Base-by-base conservation (phyloP, 345 rosid species). In the Angophora floribunda region DNA sequence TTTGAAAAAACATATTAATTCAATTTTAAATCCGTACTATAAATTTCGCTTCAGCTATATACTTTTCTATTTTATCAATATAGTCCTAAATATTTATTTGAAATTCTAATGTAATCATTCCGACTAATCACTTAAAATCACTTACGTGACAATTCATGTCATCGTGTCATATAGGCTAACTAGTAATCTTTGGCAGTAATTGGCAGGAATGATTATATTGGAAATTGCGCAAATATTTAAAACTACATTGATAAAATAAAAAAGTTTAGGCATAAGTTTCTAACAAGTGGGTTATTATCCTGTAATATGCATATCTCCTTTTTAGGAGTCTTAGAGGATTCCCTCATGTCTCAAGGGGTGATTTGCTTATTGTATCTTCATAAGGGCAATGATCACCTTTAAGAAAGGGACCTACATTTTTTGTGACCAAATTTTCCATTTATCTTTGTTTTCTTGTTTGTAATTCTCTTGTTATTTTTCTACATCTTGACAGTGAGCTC, bases 121-220 rank as follows among this genome's bases (percentile, higher is more conserved):
- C 1, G 2, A 24, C 65, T 24, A 59, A 26, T 0, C 6, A 26
- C 3, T 0, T 0, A 24, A 59, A 59, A 24, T 9, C 7, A 59
- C 3, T 24, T 1, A 59, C 3, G 0, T 4, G 13, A 4, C 30
- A 59, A 59, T 59, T 9, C 65, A 10, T 0, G 0, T 53, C 21
- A 53, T 21, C 21, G 11, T 28, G 32, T 12, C 32, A 61, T 0
- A 4, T 6, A 26, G 2, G 13, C 1, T 28, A 2, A 6, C 36
- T 6, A 6, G 2, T 7, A 53, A 3, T 53, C 10, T 21, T 53
- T 0, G 4, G 3, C 1, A 53, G 21, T 3, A 53, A 21, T 53
- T 53, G 59, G 21, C 26, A 19, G 19, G 2, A 53, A 53, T 53
- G 11, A 53, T 0, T 21, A 53, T 0, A 36, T 36, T 36, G 41